Conservation (phyloP, 345 rosid genomes). For the Salix suchowensis region DNA sequence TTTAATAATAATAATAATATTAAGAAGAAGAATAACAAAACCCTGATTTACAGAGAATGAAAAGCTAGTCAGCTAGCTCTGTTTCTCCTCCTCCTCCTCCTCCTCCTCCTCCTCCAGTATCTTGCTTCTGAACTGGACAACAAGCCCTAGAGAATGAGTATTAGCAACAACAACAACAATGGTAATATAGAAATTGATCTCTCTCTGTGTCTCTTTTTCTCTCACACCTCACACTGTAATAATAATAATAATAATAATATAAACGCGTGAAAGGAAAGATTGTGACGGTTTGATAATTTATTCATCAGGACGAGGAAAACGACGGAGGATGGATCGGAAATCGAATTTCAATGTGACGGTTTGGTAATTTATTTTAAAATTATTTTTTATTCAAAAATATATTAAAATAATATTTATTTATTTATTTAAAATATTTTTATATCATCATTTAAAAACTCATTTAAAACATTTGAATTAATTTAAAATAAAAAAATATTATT, state of each 20-base stretch:
- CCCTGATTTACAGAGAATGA: background rate
- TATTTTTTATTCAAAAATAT: no score
- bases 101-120: background rate
- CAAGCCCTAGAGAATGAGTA: conserved; percentile 2
- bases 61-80: background rate
- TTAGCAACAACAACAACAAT: no score
- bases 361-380: no score
- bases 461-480: no score
- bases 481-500: no score
- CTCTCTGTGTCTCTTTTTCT: no score
- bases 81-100: background rate
- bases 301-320: background rate
- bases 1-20: background rate
- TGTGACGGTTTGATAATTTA: background rate
- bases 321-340: no score
- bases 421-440: no score
- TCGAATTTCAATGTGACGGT: no score
- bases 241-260: background rate
- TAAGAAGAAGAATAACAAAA: background rate
- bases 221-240: background rate
- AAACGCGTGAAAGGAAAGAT: no score
- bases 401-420: no score
- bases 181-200: background rate
- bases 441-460: no score
- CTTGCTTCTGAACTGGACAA: background rate